Evolutionary conservation across 2,329 filamentous ascomycete species (phyloP), one percentile per base, ranked within the genome.

Genomic region (Corynespora cassiicola): DNA sequence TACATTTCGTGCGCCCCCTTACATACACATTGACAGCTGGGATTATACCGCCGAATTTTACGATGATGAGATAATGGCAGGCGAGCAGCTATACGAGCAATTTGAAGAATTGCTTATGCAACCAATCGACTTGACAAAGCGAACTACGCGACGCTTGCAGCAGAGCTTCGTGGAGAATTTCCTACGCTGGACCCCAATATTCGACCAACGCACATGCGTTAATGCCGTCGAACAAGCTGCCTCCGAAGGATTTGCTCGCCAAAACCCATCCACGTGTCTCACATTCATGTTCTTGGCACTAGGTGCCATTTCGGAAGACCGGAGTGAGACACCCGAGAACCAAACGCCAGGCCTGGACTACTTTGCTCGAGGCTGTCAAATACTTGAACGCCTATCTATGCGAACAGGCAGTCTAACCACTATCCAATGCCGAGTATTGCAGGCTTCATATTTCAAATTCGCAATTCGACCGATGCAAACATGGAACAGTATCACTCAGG

Each of bases 21-120:
- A 56, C 26, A 49, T 60, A 4, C 42, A 54, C 22, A 51, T 56
- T 19, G 56, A 60, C 17, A 52, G 48, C 36, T 62, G 56, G 58
- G 58, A 61, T 29, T 58, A 61, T 36, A 56, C 55, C 5, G 49
- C 45, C 12, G 50, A 53, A 9, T 62, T 62, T 28, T 62, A 59
- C 31, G 55, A 61, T 26, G 54, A 61, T 26, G 55, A 61, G 35
- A 50, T 61, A 12, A 17, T 46, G 15, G 52, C 53, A 5, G 58
- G 54, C 7, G 56, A 62, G 16, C 42, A 49, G 18, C 39, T 61
- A n/a, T 50, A 42, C 21, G 52, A 57, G 23, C 45, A 50, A 30
- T 51, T 59, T 29, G 56, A 60, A 18, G 29, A 45, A 15, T 27
- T 47, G 9, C 36, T 52, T 16, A 15, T 36, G 15, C 34, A 31